Base-by-base conservation (phyloP, 495 filamentous ascomycete genomes). In the Annulohypoxylon bovei region DNA sequence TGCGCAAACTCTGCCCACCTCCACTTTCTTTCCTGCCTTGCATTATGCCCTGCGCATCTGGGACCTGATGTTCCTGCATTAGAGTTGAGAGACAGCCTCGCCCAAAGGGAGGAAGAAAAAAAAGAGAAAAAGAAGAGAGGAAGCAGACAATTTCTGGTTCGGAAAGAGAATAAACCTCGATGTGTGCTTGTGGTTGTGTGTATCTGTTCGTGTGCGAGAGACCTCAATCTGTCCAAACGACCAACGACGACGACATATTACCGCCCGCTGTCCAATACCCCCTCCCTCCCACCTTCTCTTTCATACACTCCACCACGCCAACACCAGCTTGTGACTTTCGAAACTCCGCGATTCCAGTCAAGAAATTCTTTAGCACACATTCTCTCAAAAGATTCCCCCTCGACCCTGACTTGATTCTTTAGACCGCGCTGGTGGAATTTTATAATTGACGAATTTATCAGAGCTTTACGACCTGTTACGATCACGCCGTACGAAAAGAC, bases 31-130 rank as follows among this genome's bases (percentile, higher is more conserved):
- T 72, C 71, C 66, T 65, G 65, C 67, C 64, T 59, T 71, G 67
- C 49, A 72, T 74, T 68, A 56, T 35, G 56, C 65, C 68, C 69
- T 78, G 62, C 66, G 75, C 76, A 73, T 67, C 70, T 75, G 71
- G 75, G 74, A 78, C 71, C 75, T 67, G 61, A 74, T 72, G 77
- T 80, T 79, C 77, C 78, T 79, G 77, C 77, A 79, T 79, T 78
- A 78, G 77, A 80, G 76, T 76, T 79, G 74, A 77, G 55, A 76
- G 69, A 73, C 71, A 71, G 65, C 57, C 71, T 76, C 63, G 61
- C 25, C 25, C 6, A 62, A 23, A 50, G 33, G 57, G 50, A 63
- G 60, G 39, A 52, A 16, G 53, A 54, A 53, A 39, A 58, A 66
- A 47, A 62, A 12, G 42, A 50, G 46, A 52, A 65, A 42, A 40